Percentiles rank a stretch among this genome's conserved stretches.
phyloP scores from a whole-genome alignment of 345 rosid genomes.

The Lagerstroemia speciosa region DNA sequence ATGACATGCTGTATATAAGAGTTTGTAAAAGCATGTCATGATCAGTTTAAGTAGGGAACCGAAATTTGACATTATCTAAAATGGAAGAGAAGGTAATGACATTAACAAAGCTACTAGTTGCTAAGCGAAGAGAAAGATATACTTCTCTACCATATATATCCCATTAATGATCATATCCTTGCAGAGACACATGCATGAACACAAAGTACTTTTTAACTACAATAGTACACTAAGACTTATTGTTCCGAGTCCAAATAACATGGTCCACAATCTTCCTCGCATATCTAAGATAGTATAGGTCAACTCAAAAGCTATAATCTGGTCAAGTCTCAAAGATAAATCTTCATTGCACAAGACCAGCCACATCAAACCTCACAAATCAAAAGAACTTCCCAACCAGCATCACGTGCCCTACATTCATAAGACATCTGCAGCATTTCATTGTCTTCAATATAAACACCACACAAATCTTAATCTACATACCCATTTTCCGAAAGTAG shows the following conservation, averaged over 20 bases:
- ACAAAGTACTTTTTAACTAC: background rate
- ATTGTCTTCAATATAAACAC: background rate
- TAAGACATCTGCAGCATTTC: background rate
- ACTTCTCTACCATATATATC: background rate
- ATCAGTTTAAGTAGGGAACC: background rate
- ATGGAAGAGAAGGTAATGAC: background rate
- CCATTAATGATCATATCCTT: background rate
- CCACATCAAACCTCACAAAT: background rate
- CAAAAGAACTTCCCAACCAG: background rate
- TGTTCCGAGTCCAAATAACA: background rate
- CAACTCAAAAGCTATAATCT: background rate
- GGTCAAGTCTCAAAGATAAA: background rate
- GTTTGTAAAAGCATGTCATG: background rate
- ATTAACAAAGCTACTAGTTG: background rate
- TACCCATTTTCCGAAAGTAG: slow-evolving; percentile 95
- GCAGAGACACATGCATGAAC: background rate
- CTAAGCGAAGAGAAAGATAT: background rate
- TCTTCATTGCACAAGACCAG: background rate
- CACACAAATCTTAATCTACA: slow-evolving; percentile 6
- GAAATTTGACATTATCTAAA: background rate
- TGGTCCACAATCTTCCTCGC: background rate
- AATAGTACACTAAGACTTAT: background rate
- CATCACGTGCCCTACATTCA: background rate
- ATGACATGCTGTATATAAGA: background rate
- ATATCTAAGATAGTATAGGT: background rate